Base-by-base conservation (phyloP, 1,284 basidiomycete species). In the Cutaneotrichosporon sp. region DNA sequence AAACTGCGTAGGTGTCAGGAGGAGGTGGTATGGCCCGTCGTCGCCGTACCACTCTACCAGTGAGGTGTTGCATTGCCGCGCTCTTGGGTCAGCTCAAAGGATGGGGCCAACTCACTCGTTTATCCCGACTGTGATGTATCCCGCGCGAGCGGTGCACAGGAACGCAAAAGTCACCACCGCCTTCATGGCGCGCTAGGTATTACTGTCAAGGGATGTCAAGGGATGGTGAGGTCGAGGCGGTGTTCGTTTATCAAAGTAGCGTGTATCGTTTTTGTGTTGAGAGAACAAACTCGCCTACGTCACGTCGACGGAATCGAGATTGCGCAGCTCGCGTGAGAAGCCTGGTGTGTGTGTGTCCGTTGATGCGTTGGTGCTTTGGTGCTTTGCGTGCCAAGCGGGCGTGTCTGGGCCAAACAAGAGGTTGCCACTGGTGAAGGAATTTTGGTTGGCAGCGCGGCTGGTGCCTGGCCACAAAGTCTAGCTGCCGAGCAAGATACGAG, bases 1-100 rank as follows among this genome's bases (percentile, higher is more conserved):
- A 58, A 78, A 73, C 13, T 56, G 55, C 4, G 55, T 56, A 38
- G 76, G 78, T 16, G 78, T 80, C 1, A 80, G 67, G 1, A 80
- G 70, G 10, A 80, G 67, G 62, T 80, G 78, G 63, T 75, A 80
- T 34, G 78, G 78, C 51, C 78, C 78, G 42, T 72, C 69, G 65
- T 80, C 78, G 42, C 78, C 78, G 21, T 66, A 69, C 77, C 77
- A 79, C 40, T 64, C 52, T 11, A 69, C 65, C 11, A 47, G 34
- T 18, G 63, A 52, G 8, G 36, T 51, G 34, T 40, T 55, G 50
- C 67, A 68, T 18, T 65, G 62, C 7, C 52, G 61, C 4, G 63
- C 38, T 16, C 66, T 68, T 68, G 56, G 21, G 50, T 63, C 61
- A 62, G 60, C 59, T 50, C 26, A 16, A 14, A 18, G 6, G 5